Evolutionary conservation across 169 alveolate genomes (phyloP), one percentile per base, ranked within the genome.

Genomic region (Cryptosporidium canis): DNA sequence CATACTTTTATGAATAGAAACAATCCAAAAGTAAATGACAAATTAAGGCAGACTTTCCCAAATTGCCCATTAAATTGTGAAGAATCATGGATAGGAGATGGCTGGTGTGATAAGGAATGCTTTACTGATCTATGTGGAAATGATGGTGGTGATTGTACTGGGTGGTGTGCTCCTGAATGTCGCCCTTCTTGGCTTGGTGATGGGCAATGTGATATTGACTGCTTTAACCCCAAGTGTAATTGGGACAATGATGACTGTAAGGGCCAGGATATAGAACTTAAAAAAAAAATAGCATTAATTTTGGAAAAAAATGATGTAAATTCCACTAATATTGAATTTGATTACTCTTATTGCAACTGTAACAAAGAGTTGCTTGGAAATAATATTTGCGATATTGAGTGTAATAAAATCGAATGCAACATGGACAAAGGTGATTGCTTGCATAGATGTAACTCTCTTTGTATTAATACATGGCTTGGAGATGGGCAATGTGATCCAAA

Each of bases 401-500:
- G 91, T 11, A 68, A 84, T 84, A 66, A 18, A 9, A 51, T 66
- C 43, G 91, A 84, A 29, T 84, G 91, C 44, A 84, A 84, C 37
- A 68, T 64, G 85, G 91, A 84, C 37, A 48, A 51, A 35, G 90
- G 90, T 55, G 90, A 84, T 18, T 84, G 91, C 64, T 16, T 70
- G 18, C 90, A 83, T 77, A 83, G 85, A 35, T 90, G 92, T 39
- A 83, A 91, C n/a, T 92, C 93, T 45, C 77, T 71, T 18, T 77
- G 87, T 55, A 77, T 77, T 43, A 77, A 58, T 29, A 61, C 45
- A 21, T 92, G 94, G 94, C 87, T 90, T 58, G 93, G 92, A 14
- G 94, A 92, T 71, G 93, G 93, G n/a, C 92, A 92, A 90, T 92
- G 94, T 41, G 94, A 92, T 72, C 85, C 90, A 21, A 85, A 61